Evolutionary conservation across 192 early-diverging fungal species (phyloP), one percentile per base, ranked within the genome.

Genomic region (Piromyces sp.): DNA sequence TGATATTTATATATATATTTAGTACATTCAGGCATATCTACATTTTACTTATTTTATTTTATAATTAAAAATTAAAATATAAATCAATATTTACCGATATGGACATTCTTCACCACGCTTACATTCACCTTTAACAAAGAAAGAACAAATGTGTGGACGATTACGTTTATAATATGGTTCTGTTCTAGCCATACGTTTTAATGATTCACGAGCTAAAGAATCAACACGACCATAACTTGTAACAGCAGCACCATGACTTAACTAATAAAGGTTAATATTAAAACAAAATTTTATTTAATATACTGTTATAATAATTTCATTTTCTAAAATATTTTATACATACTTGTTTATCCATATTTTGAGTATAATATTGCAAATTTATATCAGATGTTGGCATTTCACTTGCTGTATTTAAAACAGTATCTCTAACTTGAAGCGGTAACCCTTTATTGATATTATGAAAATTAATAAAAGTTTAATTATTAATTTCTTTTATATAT

Each of bases 81-180:
- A n/a, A 0, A 68, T n/a, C 26, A 22, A 83, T 36, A 37, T 81
- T 68, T 84, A 88, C 87, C 90, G 87, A 85, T 95, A 98, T 17
- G 98, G 97, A 84, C 98, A 99, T 83, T 94, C 94, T 42, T 92
- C 94, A 42, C 97, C 98, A 33, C 98, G 93, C 29, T 92, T 99
- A 85, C 98, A 99, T 80, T 94, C 91, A 80, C 95, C 98, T 80
- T 95, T 95, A 78, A 95, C 94, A 88, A 93, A 99, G 84, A 99
- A 98, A 13, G 97, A 95, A 85, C 98, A 99, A 37, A 98, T 92
- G 80, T 95, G 95, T 12, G 94, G 88, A 40, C 93, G 84, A 85
- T 96, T 97, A 37, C 96, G 92, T 86, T 95, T 93, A 82, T 96
- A 96, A 84, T 96, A 96, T 9, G 96, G 97, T 51, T 94, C 95